Base-by-base conservation (phyloP, 2,329 filamentous ascomycete genomes). In the Hymenoscyphus fructigenus region DNA sequence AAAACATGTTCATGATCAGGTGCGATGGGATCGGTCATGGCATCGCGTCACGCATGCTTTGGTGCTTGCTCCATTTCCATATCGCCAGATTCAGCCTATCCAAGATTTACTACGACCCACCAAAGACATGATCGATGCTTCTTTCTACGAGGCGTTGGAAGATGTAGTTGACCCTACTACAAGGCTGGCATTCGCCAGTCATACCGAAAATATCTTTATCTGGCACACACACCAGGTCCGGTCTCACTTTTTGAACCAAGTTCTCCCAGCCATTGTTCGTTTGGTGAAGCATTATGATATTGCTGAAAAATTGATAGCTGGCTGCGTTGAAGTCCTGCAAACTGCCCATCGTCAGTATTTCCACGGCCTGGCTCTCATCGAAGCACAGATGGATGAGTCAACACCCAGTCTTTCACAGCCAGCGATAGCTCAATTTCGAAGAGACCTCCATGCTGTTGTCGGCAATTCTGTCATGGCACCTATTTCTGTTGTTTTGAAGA, bases 381-480 rank as follows among this genome's bases (percentile, higher is more conserved):
- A 81, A 36, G 79, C 81, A 64, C 83, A 80, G 23, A 79, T 84
- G 68, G 75, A 79, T 12, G 75, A 76, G 15, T 65, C 65, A 17
- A 63, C 69, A 53, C 67, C 70, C 29, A 74, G 75, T 56, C 75
- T 72, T 36, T 79, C 77, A 62, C 75, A 76, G 57, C 73, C 75
- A 36, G 79, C 79, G 47, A 76, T 81, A 7, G 73, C 73, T 61
- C 84, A 83, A 63, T 90, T 91, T 71, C 80, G 79, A 17, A 79
- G 83, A 59, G 88, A 91, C 67, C 75, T 91, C 12, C 83, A 89
- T 71, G 86, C 88, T 26, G 80, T 90, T 26, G 83, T 91, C 67
- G 83, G 85, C 56, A 89, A 89, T 73, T 88, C 87, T 10, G 80
- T 87, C 65, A 84, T 83, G 2, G 78, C 78, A 44, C 78, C 81